Percentiles rank a stretch among this genome's conserved stretches.
phyloP scores from a whole-genome alignment of 306 rosid species.

The Prunus davidiana region DNA sequence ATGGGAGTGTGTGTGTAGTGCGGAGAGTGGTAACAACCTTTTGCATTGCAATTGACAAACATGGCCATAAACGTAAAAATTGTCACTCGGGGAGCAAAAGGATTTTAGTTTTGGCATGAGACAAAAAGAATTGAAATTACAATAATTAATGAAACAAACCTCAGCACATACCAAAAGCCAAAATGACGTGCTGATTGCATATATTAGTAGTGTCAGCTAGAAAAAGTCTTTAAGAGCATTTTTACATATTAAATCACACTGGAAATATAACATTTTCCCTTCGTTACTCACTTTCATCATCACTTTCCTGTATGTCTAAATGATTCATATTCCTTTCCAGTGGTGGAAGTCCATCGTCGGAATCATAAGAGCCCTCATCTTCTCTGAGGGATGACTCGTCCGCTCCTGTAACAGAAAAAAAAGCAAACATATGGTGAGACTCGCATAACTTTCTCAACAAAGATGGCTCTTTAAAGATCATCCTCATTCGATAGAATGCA shows the following conservation, averaged over 20 bases:
- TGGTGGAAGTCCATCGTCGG: slow-evolving; percentile 88
- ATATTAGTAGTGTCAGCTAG: not conserved
- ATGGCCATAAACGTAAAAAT: too few species aligned
- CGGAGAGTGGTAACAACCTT: too few species aligned
- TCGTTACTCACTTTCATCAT: slow-evolving; percentile 41
- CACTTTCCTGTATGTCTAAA: slow-evolving; percentile 50
- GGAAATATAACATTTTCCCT: not conserved
- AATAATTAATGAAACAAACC: too few species aligned
- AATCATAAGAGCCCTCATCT: slow-evolving; percentile 46
- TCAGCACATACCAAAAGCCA: not conserved
- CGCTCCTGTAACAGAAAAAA: slow-evolving; percentile 31
- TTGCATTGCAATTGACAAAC: too few species aligned
- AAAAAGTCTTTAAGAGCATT: not conserved
- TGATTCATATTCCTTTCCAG: slow-evolving; percentile 87
- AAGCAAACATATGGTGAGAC: not conserved
- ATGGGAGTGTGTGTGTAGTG: too few species aligned
- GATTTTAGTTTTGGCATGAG: too few species aligned
- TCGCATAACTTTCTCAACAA: not conserved
- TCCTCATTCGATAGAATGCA: not conserved
- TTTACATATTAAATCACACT: not conserved
- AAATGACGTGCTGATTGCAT: not conserved
- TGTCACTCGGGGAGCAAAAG: too few species aligned
- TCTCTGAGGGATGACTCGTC: slow-evolving; percentile 26
- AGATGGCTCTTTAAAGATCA: not conserved
- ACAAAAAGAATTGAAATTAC: too few species aligned